Conservation (phyloP, 495 filamentous ascomycete species). For the Hypoxylon crocopeplum region DNA sequence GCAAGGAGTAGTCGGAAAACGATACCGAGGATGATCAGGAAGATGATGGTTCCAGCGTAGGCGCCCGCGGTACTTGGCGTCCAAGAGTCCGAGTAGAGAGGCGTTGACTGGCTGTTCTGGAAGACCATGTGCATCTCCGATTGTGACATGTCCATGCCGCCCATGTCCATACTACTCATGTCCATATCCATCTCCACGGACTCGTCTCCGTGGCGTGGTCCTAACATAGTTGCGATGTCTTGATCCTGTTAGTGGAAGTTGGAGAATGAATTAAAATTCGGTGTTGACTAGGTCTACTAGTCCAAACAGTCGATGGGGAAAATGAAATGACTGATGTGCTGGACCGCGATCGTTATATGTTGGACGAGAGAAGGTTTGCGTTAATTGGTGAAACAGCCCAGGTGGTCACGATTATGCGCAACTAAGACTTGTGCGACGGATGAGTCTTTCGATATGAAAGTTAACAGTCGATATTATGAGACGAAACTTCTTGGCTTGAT, state of each 20-base stretch:
- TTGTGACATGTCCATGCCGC: slow-evolving; percentile 24
- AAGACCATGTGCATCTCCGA: slow-evolving; percentile 64
- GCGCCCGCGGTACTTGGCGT: slow-evolving; percentile 67
- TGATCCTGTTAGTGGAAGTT: not conserved
- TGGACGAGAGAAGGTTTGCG: too few species aligned
- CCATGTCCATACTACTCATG: too few species aligned
- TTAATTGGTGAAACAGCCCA: too few species aligned
- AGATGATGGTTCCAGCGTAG: slow-evolving; percentile 89
- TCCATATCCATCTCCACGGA: slow-evolving; percentile 28
- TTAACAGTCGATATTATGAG: too few species aligned
- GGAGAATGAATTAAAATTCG: not conserved
- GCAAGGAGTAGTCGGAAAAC: slow-evolving; percentile 74
- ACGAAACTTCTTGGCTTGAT: too few species aligned
- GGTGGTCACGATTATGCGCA: too few species aligned
- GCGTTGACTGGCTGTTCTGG: slow-evolving; percentile 66
- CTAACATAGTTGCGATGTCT: slow-evolving; percentile 1
- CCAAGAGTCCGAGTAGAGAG: slow-evolving; percentile 79
- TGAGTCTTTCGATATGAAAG: too few species aligned
- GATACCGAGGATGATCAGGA: slow-evolving; percentile 75
- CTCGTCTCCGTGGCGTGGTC: slow-evolving; percentile 31
- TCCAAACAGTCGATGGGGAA: not conserved
- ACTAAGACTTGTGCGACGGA: too few species aligned
- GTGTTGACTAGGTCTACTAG: not conserved
- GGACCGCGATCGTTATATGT: too few species aligned
- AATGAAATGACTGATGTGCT: too few species aligned